Evolutionary conservation across 495 filamentous ascomycete species (phyloP), one percentile per base, ranked within the genome.

Genomic region (Talaromyces thailandensis): DNA sequence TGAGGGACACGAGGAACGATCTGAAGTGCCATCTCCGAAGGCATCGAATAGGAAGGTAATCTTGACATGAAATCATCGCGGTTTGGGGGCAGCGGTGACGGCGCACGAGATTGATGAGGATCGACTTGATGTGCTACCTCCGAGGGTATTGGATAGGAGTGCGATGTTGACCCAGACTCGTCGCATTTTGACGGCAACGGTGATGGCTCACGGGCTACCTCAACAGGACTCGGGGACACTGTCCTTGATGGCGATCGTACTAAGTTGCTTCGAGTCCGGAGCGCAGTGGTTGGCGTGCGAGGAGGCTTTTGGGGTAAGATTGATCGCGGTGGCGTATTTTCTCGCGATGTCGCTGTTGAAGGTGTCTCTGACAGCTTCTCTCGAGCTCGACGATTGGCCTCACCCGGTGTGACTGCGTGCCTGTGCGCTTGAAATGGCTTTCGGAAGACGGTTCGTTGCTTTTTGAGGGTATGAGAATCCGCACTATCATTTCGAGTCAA

Each of bases 391-490:
- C 72, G 71, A 32, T 71, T 73, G 12, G 69, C 67, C 67, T 75
- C 78, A 3, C 74, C 64, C 7, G 81, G 83, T 21, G 79, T 75
- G 24, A 76, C 64, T 32, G 79, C 79, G 66, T 80, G 71, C 56
- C 75, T 81, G 61, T 84, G 82, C 29, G 81, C 80, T 64, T 84
- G 82, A 63, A 82, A 83, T 2, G 80, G 80, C 66, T 79, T 78
- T 11, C 78, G 72, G 60, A 78, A 81, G n/a, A 78, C 76, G 1
- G 76, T 78, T 64, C 78, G 79, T 58, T 72, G 73, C 66, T 80
- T 81, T 50, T 78, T 79, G 0, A 80, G 79, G 0, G 78, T 77
- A 12, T 8, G 23, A 0, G 78, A 78, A 21, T 76, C 80, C 2
- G 76, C 74, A 61, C 77, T 79, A 24, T 75, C 73, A 61, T 76